Evolutionary conservation across 2,329 filamentous ascomycete species (phyloP), one percentile per base, ranked within the genome.

Genomic region (Nemania sp.): DNA sequence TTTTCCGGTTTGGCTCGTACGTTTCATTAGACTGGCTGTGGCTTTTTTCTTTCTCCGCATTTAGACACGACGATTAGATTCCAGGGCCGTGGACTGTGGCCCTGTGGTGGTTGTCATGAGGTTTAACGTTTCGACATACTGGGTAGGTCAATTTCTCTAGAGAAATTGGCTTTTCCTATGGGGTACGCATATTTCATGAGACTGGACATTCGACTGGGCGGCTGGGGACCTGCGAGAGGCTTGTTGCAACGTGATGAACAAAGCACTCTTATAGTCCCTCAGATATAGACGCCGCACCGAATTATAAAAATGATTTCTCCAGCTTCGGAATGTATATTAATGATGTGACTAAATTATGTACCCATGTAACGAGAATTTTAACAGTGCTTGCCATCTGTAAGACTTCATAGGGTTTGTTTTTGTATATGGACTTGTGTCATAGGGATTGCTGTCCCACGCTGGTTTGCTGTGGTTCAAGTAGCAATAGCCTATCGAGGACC

Each of bases 41-140:
- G 61, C 59, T 63, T 68, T 49, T 9, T 49, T 48, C 22, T 39
- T 48, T 41, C 64, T 42, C 60, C 55, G 66, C 68, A 68, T 69
- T 68, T 67, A 70, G 68, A 70, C 61, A 65, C 65, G 64, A 69
- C 53, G 63, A 64, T 67, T 68, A 69, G 67, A 69, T 51, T 64
- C 58, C 34, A 49, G 60, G 54, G 54, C 54, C 53, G 57, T 63
- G 57, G 59, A 46, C 49, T 56, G 54, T 58, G 52, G 59, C 59
- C 60, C 57, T 56, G 40, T 52, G 51, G 63, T 60, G 61, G 60
- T 62, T 59, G 60, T 68, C 44, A 66, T 62, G 65, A 64, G 54
- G 49, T 64, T 61, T 64, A 57, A 67, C 60, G 64, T 64, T 52
- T 61, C 61, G 63, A 54, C 54, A 53, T 63, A 50, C 59, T 57